A percentile compares a stretch with the other conserved stretches of the same genome.
These are phyloP conservation scores for Capsicum pubescens DNA, from an alignment of 257 asterid genomes.

Conservation along the genomic window DNA sequence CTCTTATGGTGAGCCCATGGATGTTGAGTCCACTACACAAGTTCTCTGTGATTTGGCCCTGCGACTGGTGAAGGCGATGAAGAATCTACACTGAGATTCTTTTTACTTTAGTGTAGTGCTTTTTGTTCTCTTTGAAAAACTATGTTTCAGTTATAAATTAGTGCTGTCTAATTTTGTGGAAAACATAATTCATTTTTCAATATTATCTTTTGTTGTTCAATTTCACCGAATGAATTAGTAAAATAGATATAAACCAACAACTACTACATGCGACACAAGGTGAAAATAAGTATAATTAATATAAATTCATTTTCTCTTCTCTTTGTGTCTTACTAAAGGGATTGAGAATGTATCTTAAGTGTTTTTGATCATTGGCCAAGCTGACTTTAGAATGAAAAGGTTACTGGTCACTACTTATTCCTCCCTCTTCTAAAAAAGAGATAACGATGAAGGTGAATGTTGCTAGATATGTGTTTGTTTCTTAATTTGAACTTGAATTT, in stretches of 20 bases:
- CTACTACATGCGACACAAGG: neutral
- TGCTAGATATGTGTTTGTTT: neutral
- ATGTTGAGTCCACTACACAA: constrained; percentile 67
- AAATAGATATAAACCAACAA: neutral
- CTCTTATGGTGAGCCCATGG: constrained; percentile 27
- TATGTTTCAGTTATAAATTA: neutral
- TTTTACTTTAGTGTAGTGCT: neutral
- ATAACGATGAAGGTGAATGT: neutral
- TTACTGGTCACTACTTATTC: neutral
- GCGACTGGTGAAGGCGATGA: constrained; percentile 98
- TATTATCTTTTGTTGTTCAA: neutral
- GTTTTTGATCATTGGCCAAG: neutral
- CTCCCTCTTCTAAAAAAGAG: neutral
- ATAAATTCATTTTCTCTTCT: neutral
- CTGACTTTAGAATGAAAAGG: constrained; percentile 14
- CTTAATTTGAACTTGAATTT: neutral
- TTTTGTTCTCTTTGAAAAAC: neutral
- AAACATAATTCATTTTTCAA: neutral
- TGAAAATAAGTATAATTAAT: neutral
- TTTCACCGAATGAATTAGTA: neutral
- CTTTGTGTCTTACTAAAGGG: neutral
- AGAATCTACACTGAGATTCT: constrained; percentile 62
- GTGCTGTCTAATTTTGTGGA: neutral
- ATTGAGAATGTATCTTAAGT: neutral
- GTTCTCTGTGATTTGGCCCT: constrained; percentile 94